Base-by-base conservation (phyloP, 164 flowering plant species). In the Vitis rotundifolia region DNA sequence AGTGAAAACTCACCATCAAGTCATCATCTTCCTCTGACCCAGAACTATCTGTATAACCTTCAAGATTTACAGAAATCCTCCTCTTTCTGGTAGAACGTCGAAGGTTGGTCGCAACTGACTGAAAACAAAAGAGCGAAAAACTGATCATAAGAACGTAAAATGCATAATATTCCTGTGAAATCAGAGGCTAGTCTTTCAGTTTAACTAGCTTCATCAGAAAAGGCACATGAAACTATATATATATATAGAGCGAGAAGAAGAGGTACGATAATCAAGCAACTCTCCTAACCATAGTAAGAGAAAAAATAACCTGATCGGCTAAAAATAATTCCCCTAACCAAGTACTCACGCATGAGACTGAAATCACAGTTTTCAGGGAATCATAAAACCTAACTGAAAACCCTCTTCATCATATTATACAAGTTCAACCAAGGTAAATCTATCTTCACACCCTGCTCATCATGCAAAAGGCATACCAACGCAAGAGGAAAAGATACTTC, bases 21-120 rank as follows among this genome's bases (percentile, higher is more conserved):
- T 93, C 97, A 76, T 80, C 83, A 71, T 87, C 44, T 37, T 37
- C 97, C 59, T 89, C 98, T 66, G 92, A 64, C 49, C 89, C 96
- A 73, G 99, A 91, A 73, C 91, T 91, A 69, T 90, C 94, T 5
- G 93, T 87, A 67, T 82, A 88, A 74, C 75, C 93, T 68, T 84
- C 92, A 63, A 83, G 83, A 77, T 83, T 83, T 65, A 86, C 82
- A 64, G 94, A 74, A 18, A 78, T 66, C 80, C 89, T 94, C 83
- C 96, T 86, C 84, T 93, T 89, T 71, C 99, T 83, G 47, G 96
- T 89, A 69, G 99, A 95, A 50, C 99, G 97, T 26, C 99, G 89
- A 72, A 95, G 97, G 67, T 86, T 87, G 78, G 87, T 64, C 19
- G 79, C 76, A 61, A 72, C 80, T 57, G 91, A 78, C 99, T 94